Evolutionary conservation across 1,284 basidiomycete species (phyloP), one percentile per base, ranked within the genome.

Genomic region (Moesziomyces parantarcticus): DNA sequence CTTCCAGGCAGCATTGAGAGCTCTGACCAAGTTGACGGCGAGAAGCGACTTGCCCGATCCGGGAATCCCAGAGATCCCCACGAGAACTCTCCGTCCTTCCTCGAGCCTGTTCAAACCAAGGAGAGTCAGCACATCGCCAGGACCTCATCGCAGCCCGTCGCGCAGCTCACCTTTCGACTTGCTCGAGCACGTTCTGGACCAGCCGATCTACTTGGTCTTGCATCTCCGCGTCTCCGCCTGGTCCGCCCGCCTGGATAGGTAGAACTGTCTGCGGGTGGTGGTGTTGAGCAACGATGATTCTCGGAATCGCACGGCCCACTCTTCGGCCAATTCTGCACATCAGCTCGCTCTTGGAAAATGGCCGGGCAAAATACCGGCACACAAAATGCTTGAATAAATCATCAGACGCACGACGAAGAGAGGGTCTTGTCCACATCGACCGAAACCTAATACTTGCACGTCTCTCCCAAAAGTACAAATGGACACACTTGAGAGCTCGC

Each of bases 41-140:
- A 94, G 87, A 0, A 90, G 88, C 0, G 91, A 90, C 85, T 95
- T 95, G 11, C 93, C 92, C 1, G 92, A 91, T 0, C 91, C 92
- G 6, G 93, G 92, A 16, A 92, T 89, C 16, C 93, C 92, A 44
- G 88, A 87, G 51, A 93, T 87, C 29, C 91, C 93, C 23, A 94
- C 87, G 6, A 95, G 85, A 29, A 93, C 85, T 18, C 92, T 88
- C 4, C 86, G 80, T 40, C 85, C 81, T 11, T 84, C 55, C 2
- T 87, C 84, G 3, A 85, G 85, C 47, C 89, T 90, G 60, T 22
- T 20, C 32, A 29, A 21, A 13, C 26, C 16, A n/a, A 47, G n/a
- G 7, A 39, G 20, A 41, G 43, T 51, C 50, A 45, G 42, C 21
- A 42, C n/a, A 13, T 21, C 11, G 42, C 10, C 21, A 13, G 21